Evolutionary conservation across 176 grass and related monocot genomes (phyloP).

Genomic region (Elymus sibiricus): DNA sequence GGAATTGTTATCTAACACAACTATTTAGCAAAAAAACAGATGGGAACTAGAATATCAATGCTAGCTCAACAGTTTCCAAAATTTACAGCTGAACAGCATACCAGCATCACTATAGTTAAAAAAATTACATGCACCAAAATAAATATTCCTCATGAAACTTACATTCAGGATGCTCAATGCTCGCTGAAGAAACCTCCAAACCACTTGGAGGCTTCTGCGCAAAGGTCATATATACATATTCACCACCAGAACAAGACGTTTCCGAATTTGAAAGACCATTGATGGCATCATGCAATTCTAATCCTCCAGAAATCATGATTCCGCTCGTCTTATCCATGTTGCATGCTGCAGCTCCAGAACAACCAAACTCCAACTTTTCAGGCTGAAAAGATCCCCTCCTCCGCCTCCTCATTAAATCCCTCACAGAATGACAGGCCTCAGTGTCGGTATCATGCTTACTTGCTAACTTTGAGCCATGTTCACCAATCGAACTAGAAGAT

Average conservation of each 20-base stretch:
- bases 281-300: conserved; percentile 4
- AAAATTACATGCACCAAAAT: conserved; percentile 15
- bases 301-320: conserved; percentile 15
- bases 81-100: neutral
- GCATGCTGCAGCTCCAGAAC: conserved; percentile 22
- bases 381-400: conserved; percentile 39
- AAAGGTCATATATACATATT: conserved; percentile 55
- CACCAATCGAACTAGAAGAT: conserved; percentile 40
- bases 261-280: conserved; percentile 28
- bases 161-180: conserved; percentile 19
- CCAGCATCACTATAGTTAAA: neutral
- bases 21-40: too few relatives aligned
- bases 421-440: conserved; percentile 58
- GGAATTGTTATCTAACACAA: too few relatives aligned
- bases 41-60: too few relatives aligned
- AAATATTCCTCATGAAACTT: conserved; percentile 11
- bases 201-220: conserved; percentile 48
- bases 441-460: too few relatives aligned
- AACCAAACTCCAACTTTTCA: conserved; percentile 63
- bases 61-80: neutral
- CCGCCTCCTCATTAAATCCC: conserved; percentile 76
- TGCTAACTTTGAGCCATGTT: conserved; percentile 34
- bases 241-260: conserved; percentile 18
- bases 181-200: conserved; percentile 37
- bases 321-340: conserved; percentile 12